These are phyloP conservation scores for Globisporangium paddicum DNA, from an alignment of 352 stramenopile genomes.

Conservation along the genomic window DNA sequence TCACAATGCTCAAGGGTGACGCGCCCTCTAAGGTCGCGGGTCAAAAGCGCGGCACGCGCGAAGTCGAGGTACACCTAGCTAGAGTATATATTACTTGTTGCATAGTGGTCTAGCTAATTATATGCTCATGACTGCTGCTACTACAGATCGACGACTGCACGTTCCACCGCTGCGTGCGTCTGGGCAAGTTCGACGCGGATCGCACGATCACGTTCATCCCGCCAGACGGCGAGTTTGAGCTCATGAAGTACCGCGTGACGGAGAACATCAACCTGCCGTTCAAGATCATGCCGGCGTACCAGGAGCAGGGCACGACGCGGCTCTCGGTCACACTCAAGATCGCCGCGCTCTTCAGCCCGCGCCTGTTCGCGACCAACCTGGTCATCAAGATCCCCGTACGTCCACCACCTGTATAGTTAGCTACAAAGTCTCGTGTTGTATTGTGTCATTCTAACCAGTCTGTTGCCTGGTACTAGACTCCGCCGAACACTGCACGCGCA, in stretches of 20 bases:
- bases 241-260: constrained; percentile 97
- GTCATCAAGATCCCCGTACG: constrained; percentile 93
- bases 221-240: constrained; percentile 97
- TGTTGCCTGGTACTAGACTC: constrained; percentile 28
- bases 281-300: constrained; percentile 95
- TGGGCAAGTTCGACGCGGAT: constrained; percentile 98
- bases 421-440: not conserved
- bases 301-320: constrained; percentile 89
- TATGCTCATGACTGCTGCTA: not conserved
- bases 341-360: constrained; percentile 93
- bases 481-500: constrained; percentile 95
- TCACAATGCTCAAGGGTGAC: constrained; percentile 96
- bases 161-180: constrained; percentile 97
- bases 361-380: constrained; percentile 96
- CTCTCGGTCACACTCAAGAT: constrained; percentile 83
- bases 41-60: constrained; percentile 67
- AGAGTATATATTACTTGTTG: not conserved
- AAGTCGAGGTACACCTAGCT: constrained; percentile 42
- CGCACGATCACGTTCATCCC: constrained; percentile 97
- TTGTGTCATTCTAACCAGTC: not conserved
- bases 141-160: constrained; percentile 96
- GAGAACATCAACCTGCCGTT: constrained; percentile 99
- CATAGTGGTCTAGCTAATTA: not conserved
- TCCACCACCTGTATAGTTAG: not conserved
- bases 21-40: constrained; percentile 46